Base-by-base conservation (phyloP, 306 rosid genomes). In the Vachellia pachyceras region DNA sequence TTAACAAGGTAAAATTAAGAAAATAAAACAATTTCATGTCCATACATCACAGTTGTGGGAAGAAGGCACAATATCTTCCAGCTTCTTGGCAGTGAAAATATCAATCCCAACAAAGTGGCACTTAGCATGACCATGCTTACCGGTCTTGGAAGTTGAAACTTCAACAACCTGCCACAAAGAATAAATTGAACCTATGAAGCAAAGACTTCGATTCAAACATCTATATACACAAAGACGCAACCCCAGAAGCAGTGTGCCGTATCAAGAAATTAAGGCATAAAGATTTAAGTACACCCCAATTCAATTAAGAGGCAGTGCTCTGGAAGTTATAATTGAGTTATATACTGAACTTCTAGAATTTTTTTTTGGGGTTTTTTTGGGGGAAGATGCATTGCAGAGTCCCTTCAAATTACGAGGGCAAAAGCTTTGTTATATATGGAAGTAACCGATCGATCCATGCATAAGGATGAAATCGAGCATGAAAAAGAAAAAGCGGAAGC, bases 41-140 rank as follows among this genome's bases (percentile, higher is more conserved):
- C 41, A 47, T 83, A 91, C 97, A 75, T 91, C 97, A 86, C 97
- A 91, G 37, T 91, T 91, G 75, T 91, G 97, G 44, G 94, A 91
- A 52, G 97, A 91, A 7, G 97, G 97, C 0, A 91, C 94, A 40
- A 91, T 91, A 85, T 91, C 97, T 41, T 91, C 97, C 41, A 88
- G 90, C 63, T 91, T 91, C 85, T 69, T 69, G 74, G 20, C 55
- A 12, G 39, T 91, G 83, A 91, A 91, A 20, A 91, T 88, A 76
- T 91, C 97, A 85, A 91, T 90, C 15, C 85, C 97, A 73, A 91
- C 97, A 82, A 91, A 91, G 83, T 91, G 97, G 20, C 97, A 91
- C 79, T 87, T 87, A 1, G 90, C 90, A 55, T 87, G 90, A 46
- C 90, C 90, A 14, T 87, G 90, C 86, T 87, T 87, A 36, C 90